These are phyloP conservation scores for Houttuynia cordata DNA, from an alignment of 164 flowering plant species.

Conservation along the genomic window DNA sequence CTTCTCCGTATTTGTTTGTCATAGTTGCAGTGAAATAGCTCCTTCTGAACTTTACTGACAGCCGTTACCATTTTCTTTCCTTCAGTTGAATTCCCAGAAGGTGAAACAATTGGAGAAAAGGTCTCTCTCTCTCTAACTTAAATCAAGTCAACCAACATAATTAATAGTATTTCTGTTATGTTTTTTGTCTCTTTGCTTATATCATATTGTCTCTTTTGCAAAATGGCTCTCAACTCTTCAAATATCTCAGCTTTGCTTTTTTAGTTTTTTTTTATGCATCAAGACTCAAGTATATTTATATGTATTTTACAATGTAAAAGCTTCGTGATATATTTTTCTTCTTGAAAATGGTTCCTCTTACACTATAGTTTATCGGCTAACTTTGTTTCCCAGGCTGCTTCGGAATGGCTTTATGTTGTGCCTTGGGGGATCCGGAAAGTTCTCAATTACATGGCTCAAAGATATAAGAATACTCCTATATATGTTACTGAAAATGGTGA, in stretches of 20 bases:
- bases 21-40: background rate
- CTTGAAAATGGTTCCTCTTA: background rate
- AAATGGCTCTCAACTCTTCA: too few relatives aligned
- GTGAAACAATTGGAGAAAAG: conserved; percentile 63
- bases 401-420: conserved; percentile 82
- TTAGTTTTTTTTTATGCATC: too few relatives aligned
- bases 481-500: conserved; percentile 80
- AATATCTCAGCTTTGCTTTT: too few relatives aligned
- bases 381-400: conserved; percentile 55
- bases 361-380: too few relatives aligned
- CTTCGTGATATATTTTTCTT: background rate
- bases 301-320: too few relatives aligned
- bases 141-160: too few relatives aligned
- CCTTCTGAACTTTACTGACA: background rate
- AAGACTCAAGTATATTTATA: too few relatives aligned
- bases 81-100: conserved; percentile 56
- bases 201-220: too few relatives aligned
- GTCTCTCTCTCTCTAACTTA: conserved; percentile 34
- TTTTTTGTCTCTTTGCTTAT: too few relatives aligned
- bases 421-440: conserved; percentile 84
- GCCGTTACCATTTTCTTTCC: conserved; percentile 6
- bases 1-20: background rate
- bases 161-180: too few relatives aligned
- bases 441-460: conserved; percentile 49
- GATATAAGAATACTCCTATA: conserved; percentile 48